Conservation (phyloP, 148 eudicot genomes). For the Fagopyrum tataricum region DNA sequence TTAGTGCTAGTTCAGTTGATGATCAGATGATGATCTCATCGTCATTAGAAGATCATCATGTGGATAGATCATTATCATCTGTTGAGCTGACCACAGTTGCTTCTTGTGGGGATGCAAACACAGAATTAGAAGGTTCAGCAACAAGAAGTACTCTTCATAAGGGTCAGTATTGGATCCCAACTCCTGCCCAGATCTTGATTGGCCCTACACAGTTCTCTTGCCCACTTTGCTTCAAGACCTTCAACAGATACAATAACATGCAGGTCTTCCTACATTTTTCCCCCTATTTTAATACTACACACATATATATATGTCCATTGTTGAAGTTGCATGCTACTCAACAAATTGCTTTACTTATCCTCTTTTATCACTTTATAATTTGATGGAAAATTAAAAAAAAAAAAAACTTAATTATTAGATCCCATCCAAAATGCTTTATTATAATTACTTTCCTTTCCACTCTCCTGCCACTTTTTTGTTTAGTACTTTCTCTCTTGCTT, state of each 20-base stretch:
- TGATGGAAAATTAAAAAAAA: neutral
- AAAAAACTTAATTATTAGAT: neutral
- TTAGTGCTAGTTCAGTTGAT: slow-evolving; percentile 17
- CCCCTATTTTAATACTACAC: too few relatives aligned
- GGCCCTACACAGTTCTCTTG: slow-evolving; percentile 91
- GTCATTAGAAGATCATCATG: neutral
- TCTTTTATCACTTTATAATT: neutral
- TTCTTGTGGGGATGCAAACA: slow-evolving; percentile 15
- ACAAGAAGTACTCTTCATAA: slow-evolving; percentile 31
- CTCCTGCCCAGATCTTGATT: slow-evolving; percentile 85
- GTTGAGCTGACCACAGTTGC: slow-evolving; percentile 17
- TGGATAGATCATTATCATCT: slow-evolving; percentile 2
- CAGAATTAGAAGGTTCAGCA: neutral
- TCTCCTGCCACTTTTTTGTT: neutral
- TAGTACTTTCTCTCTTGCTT: neutral
- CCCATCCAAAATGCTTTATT: neutral
- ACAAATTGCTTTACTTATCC: neutral
- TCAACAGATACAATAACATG: slow-evolving; percentile 94
- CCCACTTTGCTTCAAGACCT: slow-evolving; percentile 90
- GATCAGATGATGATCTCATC: slow-evolving; percentile 14
- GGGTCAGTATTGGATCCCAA: slow-evolving; percentile 96
- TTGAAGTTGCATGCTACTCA: neutral
- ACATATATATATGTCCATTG: too few relatives aligned
- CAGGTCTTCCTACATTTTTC: slow-evolving; percentile 37
- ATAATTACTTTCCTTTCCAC: neutral